A percentile compares a stretch with the other conserved stretches of the same genome.
Evolutionary conservation across 352 stramenopile genomes (phyloP).

Genomic region (Globisporangium abappressorium): DNA sequence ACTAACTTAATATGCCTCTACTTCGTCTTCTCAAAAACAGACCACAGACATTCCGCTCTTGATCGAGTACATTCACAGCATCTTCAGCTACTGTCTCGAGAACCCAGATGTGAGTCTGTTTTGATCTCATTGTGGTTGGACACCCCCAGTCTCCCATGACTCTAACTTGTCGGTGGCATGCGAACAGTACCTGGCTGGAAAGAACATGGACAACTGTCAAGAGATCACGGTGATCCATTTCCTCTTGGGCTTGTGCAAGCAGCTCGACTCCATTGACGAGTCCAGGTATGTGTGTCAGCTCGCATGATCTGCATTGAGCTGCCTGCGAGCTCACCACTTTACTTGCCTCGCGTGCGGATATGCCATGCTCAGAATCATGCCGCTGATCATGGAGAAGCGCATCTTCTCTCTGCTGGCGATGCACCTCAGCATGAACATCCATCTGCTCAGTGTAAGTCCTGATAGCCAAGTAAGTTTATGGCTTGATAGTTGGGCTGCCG

Average conservation of each 20-base stretch:
- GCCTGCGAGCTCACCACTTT: background rate
- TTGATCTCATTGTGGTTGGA: background rate
- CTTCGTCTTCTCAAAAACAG: slow-evolving; percentile 22
- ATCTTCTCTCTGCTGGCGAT: slow-evolving; percentile 76
- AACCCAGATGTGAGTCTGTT: slow-evolving; percentile 47
- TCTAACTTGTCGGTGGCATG: background rate
- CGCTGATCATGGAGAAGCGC: slow-evolving; percentile 73
- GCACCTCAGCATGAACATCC: slow-evolving; percentile 68
- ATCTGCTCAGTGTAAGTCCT: slow-evolving; percentile 39
- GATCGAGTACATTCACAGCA: slow-evolving; percentile 84
- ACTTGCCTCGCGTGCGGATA: background rate
- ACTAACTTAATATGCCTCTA: background rate
- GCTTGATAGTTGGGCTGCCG: background rate
- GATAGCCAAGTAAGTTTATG: slow-evolving; percentile 18
- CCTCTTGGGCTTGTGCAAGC: slow-evolving; percentile 75
- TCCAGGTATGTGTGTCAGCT: slow-evolving; percentile 35
- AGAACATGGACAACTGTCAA: slow-evolving; percentile 77
- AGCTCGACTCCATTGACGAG: slow-evolving; percentile 84
- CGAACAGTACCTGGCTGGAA: slow-evolving; percentile 56
- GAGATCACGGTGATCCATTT: slow-evolving; percentile 89
- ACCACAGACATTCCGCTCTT: slow-evolving; percentile 89
- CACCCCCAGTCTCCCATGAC: background rate
- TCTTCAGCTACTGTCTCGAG: slow-evolving; percentile 79
- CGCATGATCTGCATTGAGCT: background rate
- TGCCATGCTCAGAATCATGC: slow-evolving; percentile 63